Percentiles rank a stretch among this genome's conserved stretches.
phyloP scores from a whole-genome alignment of 352 stramenopile species.

The Achlya hypogyna region DNA sequence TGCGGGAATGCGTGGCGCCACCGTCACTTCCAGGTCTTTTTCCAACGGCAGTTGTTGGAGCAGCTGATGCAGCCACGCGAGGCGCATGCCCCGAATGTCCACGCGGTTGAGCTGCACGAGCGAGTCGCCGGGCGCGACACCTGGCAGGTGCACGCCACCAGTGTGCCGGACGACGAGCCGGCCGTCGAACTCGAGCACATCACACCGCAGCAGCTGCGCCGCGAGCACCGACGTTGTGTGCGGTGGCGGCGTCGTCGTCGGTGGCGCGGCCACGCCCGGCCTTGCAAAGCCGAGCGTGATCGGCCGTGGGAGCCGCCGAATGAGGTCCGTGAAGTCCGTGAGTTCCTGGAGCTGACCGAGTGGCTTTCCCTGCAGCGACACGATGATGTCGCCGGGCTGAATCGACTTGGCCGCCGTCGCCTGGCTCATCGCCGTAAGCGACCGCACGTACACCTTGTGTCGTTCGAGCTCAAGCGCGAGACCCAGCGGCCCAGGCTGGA shows the following conservation, averaged over 20 bases:
- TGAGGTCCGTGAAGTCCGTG: constrained; percentile 67
- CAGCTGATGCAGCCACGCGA: neutral
- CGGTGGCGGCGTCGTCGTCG: neutral
- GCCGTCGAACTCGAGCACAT: constrained; percentile 1
- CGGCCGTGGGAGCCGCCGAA: constrained; percentile 56
- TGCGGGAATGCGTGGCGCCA: neutral
- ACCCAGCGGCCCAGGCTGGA: constrained; percentile 57
- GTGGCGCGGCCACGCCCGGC: neutral
- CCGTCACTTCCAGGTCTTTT: neutral
- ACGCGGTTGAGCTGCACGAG: constrained; percentile 13
- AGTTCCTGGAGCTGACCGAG: constrained; percentile 61
- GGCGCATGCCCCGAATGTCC: neutral
- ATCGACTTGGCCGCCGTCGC: constrained; percentile 58
- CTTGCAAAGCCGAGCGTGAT: constrained; percentile 23
- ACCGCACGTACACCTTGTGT: constrained; percentile 64
- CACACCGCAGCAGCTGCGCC: neutral
- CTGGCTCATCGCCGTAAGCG: constrained; percentile 63
- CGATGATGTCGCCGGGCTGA: constrained; percentile 55
- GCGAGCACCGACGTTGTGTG: neutral
- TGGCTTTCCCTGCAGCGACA: constrained; percentile 51
- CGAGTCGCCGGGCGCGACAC: neutral
- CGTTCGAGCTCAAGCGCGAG: constrained; percentile 62
- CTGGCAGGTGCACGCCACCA: neutral
- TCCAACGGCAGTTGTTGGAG: neutral
- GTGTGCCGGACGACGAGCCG: neutral